Conservation (phyloP, 305 asterid genomes). For the Fraxinus greggii region DNA sequence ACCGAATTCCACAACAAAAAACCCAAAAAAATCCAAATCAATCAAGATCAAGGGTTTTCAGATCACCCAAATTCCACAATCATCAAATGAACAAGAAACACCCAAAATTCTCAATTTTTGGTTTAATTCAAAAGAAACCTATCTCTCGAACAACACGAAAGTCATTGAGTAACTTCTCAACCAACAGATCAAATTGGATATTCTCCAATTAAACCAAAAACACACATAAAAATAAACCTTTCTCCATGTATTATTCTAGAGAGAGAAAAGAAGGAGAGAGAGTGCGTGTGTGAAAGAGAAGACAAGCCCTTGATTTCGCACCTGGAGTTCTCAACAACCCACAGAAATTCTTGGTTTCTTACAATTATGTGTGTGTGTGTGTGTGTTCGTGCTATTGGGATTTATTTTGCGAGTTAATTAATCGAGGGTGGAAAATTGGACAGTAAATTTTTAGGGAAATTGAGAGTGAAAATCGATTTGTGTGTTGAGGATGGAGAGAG, state of each 20-base stretch:
- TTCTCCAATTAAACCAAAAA: conserved; percentile 27
- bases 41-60: conserved; percentile 60
- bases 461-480: background rate
- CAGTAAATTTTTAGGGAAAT: background rate
- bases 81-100: conserved; percentile 8
- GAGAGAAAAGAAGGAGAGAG: conserved; percentile 5
- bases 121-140: conserved; percentile 23
- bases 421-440: background rate
- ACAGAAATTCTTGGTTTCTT: conserved; percentile 21
- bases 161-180: conserved; percentile 23
- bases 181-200: conserved; percentile 54
- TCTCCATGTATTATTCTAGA: conserved; percentile 12
- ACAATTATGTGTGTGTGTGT: background rate
- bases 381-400: background rate
- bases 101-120: conserved; percentile 20
- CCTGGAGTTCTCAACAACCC: conserved; percentile 36
- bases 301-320: conserved; percentile 42
- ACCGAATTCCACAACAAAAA: conserved; percentile 30
- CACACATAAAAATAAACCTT: conserved; percentile 19
- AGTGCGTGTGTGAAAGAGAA: conserved; percentile 30
- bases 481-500: background rate
- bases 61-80: conserved; percentile 28
- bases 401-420: background rate
- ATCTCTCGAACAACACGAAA: conserved; percentile 13
- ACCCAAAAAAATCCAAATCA: conserved; percentile 29